Evolutionary conservation across 208 protist genomes (phyloP), one percentile per base, ranked within the genome.

Genomic region (Leishmania guyanensis): DNA sequence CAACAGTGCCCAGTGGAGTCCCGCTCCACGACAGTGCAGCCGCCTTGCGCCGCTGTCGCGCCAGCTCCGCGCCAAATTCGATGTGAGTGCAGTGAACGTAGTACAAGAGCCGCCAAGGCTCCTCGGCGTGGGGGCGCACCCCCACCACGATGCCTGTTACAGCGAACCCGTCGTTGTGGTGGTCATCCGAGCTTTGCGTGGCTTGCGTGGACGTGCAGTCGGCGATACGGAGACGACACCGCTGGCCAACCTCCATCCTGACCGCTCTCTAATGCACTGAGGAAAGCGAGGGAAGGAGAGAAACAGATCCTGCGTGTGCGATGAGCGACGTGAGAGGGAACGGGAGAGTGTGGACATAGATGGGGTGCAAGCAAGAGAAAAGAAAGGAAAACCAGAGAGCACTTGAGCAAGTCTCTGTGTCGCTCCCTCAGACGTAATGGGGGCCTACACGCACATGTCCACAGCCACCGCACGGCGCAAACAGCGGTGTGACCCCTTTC

Each of bases 21-120:
- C 80, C 75, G 69, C 83, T n/a, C 82, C 81, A 75, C 29, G 83
- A 81, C 80, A 73, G 56, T 60, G 85, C 56, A 50, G 43, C 43
- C n/a, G 82, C 79, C 56, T 51, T 68, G 17, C 66, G 71, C 12
- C 82, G 84, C 53, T 84, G 62, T 22, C 81, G 74, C 48, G 74
- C 65, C 50, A 81, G 36, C 20, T 78, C 79, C 12, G 68, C 69
- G 29, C 84, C 51, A n/a, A 86, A 74, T 58, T 91, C 90, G 29
- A 95, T 50, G 66, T 86, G 84, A 1, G 83, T 80, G 58, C 85
- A 84, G 60, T 81, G 87, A 58, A 95, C 87, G 69, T 94, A 93
- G 78, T 89, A 91, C 16, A 95, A 75, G 8, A 76, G 69, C 3
- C 92, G 88, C 33, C 39, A 72, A 2, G 75, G 33, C 46, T 91